Conservation (phyloP, 306 rosid genomes). For the Pyrus pyrifolia region DNA sequence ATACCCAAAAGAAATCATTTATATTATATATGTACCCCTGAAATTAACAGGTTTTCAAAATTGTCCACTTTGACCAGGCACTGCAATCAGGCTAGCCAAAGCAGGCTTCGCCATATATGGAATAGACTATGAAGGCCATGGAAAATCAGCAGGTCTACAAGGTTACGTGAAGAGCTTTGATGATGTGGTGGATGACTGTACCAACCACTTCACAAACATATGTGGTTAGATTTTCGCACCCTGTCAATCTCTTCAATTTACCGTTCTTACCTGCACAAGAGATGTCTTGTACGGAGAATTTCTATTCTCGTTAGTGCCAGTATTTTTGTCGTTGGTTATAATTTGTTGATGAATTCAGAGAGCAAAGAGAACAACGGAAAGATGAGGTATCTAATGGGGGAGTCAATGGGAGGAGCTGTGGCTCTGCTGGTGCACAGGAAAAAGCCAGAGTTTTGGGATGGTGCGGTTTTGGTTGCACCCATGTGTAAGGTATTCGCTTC, state of each 20-base stretch:
- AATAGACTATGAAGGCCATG: constrained; percentile 91
- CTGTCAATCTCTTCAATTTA: not conserved
- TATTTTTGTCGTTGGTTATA: not conserved
- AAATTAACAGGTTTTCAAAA: not conserved
- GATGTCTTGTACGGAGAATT: too few relatives aligned
- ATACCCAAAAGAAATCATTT: not conserved
- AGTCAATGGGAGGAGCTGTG: constrained; percentile 97
- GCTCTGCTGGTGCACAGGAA: constrained; percentile 59
- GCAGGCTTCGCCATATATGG: constrained; percentile 75
- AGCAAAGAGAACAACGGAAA: constrained; percentile 46
- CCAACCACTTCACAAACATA: constrained; percentile 40
- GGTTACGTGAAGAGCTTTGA: constrained; percentile 55
- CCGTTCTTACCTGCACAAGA: too few relatives aligned
- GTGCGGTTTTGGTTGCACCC: constrained; percentile 84
- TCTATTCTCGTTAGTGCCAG: not conserved
- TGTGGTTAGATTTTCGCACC: constrained; percentile 36
- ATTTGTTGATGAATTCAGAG: constrained; percentile 23
- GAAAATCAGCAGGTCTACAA: constrained; percentile 66
- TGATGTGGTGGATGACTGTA: constrained; percentile 45
- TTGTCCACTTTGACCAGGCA: constrained; percentile 29
- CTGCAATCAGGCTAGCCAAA: constrained; percentile 56
- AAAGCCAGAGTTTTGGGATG: constrained; percentile 76
- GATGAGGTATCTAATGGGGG: constrained; percentile 71
- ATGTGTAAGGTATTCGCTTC: constrained; percentile 75
- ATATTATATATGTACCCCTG: not conserved